Evolutionary conservation across 495 filamentous ascomycete genomes (phyloP).

Genomic region (Lophiotrema nucula): DNA sequence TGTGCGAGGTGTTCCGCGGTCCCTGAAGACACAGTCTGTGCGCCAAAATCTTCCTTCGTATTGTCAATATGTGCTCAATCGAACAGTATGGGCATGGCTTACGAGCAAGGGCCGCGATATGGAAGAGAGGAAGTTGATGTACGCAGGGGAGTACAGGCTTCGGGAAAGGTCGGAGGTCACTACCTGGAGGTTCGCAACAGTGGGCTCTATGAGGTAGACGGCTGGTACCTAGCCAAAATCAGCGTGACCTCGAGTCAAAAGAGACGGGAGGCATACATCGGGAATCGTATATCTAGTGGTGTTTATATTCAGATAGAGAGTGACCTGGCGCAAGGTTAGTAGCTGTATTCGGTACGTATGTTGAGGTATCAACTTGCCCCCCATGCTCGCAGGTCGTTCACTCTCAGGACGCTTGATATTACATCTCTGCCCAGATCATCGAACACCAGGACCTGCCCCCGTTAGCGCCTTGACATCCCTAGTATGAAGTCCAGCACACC

Average conservation of each 20-base stretch:
- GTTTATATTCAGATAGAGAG: conserved; percentile 93
- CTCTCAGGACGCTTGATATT: conserved; percentile 91
- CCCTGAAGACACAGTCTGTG: conserved; percentile 76
- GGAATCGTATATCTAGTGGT: conserved; percentile 85
- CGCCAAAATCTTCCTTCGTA: conserved; percentile 77
- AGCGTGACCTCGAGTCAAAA: not conserved
- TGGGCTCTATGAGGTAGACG: conserved; percentile 93
- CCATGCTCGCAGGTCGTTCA: conserved; percentile 87
- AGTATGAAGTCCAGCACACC: conserved; percentile 24
- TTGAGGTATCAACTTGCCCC: conserved; percentile 61
- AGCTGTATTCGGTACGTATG: not conserved
- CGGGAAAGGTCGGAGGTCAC: conserved; percentile 87
- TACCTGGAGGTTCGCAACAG: conserved; percentile 68
- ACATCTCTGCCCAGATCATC: conserved; percentile 68
- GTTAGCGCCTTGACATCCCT: not conserved
- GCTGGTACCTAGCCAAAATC: conserved; percentile 54
- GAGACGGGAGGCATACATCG: conserved; percentile 57
- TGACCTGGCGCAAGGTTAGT: conserved; percentile 48
- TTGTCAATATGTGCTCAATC: not conserved
- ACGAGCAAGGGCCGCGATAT: conserved; percentile 80
- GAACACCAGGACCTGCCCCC: conserved; percentile 55
- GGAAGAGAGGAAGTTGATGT: conserved; percentile 96
- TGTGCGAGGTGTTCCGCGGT: conserved; percentile 87
- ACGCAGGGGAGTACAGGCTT: conserved; percentile 87
- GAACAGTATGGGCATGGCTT: not conserved